Evolutionary conservation across 2,329 filamentous ascomycete genomes (phyloP).

Genomic region (Cladosporium cucumerinum): DNA sequence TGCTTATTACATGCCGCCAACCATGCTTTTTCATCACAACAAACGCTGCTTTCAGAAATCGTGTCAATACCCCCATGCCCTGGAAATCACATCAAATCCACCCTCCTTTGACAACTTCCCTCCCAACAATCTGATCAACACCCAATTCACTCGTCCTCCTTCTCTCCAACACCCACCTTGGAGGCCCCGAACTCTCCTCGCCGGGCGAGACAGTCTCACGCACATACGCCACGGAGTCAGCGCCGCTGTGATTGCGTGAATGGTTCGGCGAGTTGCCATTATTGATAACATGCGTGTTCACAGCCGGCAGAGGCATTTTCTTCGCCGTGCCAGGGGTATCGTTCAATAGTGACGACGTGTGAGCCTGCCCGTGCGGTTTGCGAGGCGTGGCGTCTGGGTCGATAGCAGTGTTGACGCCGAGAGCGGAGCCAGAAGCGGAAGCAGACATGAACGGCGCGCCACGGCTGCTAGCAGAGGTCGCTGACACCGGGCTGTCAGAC

Average conservation of each 20-base stretch:
- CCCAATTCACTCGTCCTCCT: slow-evolving; percentile 64
- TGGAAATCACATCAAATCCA: slow-evolving; percentile 34
- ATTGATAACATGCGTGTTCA: background rate
- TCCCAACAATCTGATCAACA: slow-evolving; percentile 58
- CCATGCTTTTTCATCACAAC: background rate
- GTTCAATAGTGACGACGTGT: slow-evolving; percentile 19
- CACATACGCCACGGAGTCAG: slow-evolving; percentile 67
- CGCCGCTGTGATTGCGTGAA: slow-evolving; percentile 47
- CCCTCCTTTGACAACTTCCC: slow-evolving; percentile 60
- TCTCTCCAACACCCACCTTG: slow-evolving; percentile 67
- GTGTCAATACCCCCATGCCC: background rate
- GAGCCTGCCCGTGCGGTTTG: slow-evolving; percentile 15
- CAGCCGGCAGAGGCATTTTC: slow-evolving; percentile 6
- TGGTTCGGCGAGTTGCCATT: slow-evolving; percentile 16
- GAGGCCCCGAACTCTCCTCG: slow-evolving; percentile 53
- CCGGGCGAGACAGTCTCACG: slow-evolving; percentile 35
- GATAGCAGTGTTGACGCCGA: background rate
- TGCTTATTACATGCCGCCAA: slow-evolving; percentile 1
- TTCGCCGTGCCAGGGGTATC: slow-evolving; percentile 20
- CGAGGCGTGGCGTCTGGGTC: slow-evolving; percentile 23
- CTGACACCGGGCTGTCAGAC: slow-evolving; percentile 1
- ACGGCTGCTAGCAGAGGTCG: slow-evolving; percentile 15
- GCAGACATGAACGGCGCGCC: slow-evolving; percentile 10
- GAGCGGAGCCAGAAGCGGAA: slow-evolving; percentile 6
- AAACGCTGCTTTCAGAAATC: background rate